phyloP scores from a whole-genome alignment of 106 monocot species.

The Acorus calamus region DNA sequence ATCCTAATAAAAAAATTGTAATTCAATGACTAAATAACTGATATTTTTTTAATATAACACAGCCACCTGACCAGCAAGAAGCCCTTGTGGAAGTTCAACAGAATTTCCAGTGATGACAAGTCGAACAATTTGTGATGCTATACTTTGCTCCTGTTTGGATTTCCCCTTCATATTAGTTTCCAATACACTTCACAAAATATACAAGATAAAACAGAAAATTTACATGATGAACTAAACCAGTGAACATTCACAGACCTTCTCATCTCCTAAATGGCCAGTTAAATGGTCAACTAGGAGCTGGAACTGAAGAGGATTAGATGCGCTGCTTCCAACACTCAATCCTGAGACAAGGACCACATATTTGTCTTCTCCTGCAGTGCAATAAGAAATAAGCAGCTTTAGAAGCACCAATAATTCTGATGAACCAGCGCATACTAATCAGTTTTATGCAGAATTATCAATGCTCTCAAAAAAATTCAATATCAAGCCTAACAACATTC shows the following conservation, averaged over 20 bases:
- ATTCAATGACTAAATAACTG: not conserved
- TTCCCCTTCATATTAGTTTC: no score
- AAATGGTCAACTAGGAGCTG: constrained; percentile 98
- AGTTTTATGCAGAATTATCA: no score
- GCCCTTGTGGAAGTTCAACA: constrained; percentile 55
- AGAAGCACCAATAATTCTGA: not conserved
- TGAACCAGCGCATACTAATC: no score
- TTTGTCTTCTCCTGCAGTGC: constrained; percentile 75
- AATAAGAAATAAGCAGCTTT: not conserved
- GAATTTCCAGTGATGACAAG: constrained; percentile 91
- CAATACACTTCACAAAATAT: no score
- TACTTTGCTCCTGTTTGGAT: constrained; percentile 58
- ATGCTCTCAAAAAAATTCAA: no score
- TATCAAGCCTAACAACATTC: no score
- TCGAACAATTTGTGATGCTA: constrained; percentile 77
- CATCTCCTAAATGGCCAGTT: constrained; percentile 89
- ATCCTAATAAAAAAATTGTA: not conserved
- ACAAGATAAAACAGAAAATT: not conserved
- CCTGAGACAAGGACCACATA: constrained; percentile 90
- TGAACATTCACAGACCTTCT: constrained; percentile 42
- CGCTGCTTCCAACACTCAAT: constrained; percentile 56
- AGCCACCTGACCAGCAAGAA: constrained; percentile 67
- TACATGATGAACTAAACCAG: not conserved
- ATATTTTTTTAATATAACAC: constrained; percentile 2
- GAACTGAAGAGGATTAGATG: constrained; percentile 84